Base-by-base conservation (phyloP, 1,139 yeast genomes). In the Diutina pseudorugosa region DNA sequence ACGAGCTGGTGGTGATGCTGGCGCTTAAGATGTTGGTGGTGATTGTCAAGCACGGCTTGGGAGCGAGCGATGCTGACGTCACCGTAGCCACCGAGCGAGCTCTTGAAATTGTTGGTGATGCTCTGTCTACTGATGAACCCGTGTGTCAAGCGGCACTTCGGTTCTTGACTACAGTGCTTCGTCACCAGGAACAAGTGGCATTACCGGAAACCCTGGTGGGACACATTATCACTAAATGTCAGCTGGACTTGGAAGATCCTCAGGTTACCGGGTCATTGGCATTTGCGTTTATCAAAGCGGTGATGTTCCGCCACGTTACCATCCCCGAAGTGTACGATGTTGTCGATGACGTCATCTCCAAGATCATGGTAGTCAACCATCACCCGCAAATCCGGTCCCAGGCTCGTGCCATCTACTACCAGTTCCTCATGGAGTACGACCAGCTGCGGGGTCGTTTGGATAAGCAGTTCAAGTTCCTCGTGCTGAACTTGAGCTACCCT, bases 211-310 rank as follows among this genome's bases (percentile, higher is more conserved):
- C 81, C 1, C 89, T 96, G 0, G 65, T 91, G 47, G 83, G 89
- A 53, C 89, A 86, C 62, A 71, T 93, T 33, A 68, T 94, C 58
- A 78, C 80, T n/a, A 77, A 89, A 57, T 72, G 93, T 53, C 82
- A 80, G 62, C 95, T 97, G 1, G 98, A 93, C 67, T 70, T 94
- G 55, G 94, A 88, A 61, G 97, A 93, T 60, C 96, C 96, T 2
- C 84, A 80, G 59, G 80, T 85, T 56, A 98, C 93, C 66, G 93
- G 95, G 45, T 12, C 23, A n/a, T 73, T 88, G 52, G 95, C 97
- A 0, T 89, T 91, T 65, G 82, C 83, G 52, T 90, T 93, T 60
- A 68, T 93, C 61, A 85, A 83, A 58, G 79, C 96, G 0, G 76
- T 91, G 30, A 75, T 91, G 47, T 68, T 85, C 9, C 83, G 84